Evolutionary conservation across 768 basidiomycete genomes (phyloP).

Genomic region (Pleurotus djamor): DNA sequence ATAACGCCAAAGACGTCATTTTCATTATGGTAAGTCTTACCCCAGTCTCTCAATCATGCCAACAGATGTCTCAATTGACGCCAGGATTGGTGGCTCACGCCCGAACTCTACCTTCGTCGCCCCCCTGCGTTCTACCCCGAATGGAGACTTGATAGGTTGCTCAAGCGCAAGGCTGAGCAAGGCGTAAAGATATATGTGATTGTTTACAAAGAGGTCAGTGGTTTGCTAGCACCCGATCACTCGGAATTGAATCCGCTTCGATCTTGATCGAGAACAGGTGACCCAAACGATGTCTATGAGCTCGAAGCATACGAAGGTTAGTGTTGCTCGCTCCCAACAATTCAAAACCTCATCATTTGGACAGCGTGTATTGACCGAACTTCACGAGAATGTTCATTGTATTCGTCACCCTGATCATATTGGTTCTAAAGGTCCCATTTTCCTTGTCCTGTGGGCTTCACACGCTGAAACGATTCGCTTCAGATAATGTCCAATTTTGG

Average conservation of each 20-base stretch:
- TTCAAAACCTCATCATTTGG: not conserved
- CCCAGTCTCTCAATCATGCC: not conserved
- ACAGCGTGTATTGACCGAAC: slow-evolving; percentile 69
- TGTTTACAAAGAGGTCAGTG: slow-evolving; percentile 88
- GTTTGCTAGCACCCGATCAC: not conserved
- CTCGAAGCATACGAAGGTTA: slow-evolving; percentile 79
- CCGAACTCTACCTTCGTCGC: slow-evolving; percentile 91
- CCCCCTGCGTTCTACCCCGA: slow-evolving; percentile 84
- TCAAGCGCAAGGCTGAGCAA: slow-evolving; percentile 86
- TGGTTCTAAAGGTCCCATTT: slow-evolving; percentile 61
- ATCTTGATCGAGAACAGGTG: slow-evolving; percentile 42
- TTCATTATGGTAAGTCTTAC: slow-evolving; percentile 70
- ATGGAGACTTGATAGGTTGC: slow-evolving; percentile 84
- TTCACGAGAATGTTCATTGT: slow-evolving; percentile 86
- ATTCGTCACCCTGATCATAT: slow-evolving; percentile 93
- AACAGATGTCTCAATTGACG: not conserved
- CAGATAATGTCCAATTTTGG: slow-evolving; percentile 84
- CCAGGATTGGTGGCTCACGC: slow-evolving; percentile 92
- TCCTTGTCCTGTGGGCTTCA: not conserved
- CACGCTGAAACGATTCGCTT: not conserved
- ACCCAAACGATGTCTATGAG: slow-evolving; percentile 90
- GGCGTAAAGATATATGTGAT: slow-evolving; percentile 91
- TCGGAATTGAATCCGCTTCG: not conserved
- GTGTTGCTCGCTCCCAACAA: not conserved
- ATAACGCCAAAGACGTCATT: slow-evolving; percentile 76